Conservation (phyloP, 2,329 filamentous ascomycete genomes). For the Xylaria sp. region DNA sequence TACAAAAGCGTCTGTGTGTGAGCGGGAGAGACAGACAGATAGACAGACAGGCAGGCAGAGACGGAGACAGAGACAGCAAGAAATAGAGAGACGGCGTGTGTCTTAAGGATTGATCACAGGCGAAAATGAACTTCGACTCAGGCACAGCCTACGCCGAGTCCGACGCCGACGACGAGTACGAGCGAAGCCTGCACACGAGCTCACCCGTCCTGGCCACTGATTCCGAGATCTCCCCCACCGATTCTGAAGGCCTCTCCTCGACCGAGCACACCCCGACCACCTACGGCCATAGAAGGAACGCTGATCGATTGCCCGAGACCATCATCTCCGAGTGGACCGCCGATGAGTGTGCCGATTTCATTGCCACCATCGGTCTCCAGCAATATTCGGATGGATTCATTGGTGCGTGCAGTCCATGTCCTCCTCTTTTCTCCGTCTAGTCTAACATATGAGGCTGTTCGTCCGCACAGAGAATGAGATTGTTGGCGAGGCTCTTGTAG, state of each 20-base stretch:
- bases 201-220: conserved; percentile 73
- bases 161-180: conserved; percentile 85
- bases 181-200: conserved; percentile 74
- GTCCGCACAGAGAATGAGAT: conserved; percentile 83
- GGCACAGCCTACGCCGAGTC: conserved; percentile 80
- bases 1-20: not conserved
- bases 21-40: not conserved
- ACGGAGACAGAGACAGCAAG: not conserved
- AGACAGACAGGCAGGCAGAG: not conserved
- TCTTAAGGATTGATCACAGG: conserved; percentile 3
- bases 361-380: conserved; percentile 79
- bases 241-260: conserved; percentile 75
- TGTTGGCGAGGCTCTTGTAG: conserved; percentile 88
- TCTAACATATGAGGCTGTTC: conserved; percentile 37
- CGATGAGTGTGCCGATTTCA: conserved; percentile 90
- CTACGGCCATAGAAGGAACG: conserved; percentile 73
- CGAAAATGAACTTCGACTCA: conserved; percentile 68
- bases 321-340: conserved; percentile 83
- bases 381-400: conserved; percentile 87
- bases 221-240: conserved; percentile 75
- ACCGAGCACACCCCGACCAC: conserved; percentile 83
- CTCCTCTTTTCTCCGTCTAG: conserved; percentile 27
- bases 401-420: conserved; percentile 64
- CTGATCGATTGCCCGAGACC: conserved; percentile 75
- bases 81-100: conserved; percentile 14